These are phyloP conservation scores for Crithidia sp. DNA, from an alignment of 208 protist genomes.

Conservation along the genomic window DNA sequence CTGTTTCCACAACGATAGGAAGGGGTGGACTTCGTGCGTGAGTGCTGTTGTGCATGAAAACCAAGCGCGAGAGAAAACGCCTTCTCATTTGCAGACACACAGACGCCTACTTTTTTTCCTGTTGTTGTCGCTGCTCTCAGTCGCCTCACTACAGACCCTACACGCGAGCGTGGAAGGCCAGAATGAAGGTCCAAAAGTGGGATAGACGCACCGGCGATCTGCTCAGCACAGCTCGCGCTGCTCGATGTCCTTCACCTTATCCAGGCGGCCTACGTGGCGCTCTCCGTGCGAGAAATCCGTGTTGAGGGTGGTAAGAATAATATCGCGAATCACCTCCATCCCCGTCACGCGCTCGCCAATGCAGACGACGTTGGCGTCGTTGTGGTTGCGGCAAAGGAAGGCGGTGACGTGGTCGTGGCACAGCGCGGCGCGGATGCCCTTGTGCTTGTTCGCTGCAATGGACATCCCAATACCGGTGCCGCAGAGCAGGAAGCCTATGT, in stretches of 20 bases:
- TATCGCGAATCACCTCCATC: conserved; percentile 84
- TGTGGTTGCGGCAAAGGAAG: conserved; percentile 85
- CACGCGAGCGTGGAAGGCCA: too few relatives aligned
- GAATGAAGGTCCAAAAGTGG: background rate
- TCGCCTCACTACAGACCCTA: too few relatives aligned
- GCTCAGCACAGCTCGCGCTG: conserved; percentile 12
- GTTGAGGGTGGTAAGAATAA: conserved; percentile 86
- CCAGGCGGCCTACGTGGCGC: conserved; percentile 70
- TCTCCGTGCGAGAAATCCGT: conserved; percentile 84
- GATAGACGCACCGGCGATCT: background rate
- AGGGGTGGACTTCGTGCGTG: too few relatives aligned
- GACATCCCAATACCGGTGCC: conserved; percentile 96
- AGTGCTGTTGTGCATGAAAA: too few relatives aligned
- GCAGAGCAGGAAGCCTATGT: conserved; percentile 90
- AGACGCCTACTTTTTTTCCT: too few relatives aligned
- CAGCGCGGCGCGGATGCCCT: conserved; percentile 92
- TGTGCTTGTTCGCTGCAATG: conserved; percentile 95
- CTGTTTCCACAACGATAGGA: too few relatives aligned
- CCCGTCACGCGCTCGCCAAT: conserved; percentile 87
- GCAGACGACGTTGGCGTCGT: conserved; percentile 94
- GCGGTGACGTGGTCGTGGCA: conserved; percentile 94
- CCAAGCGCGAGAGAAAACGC: too few relatives aligned
- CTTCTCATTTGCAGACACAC: too few relatives aligned
- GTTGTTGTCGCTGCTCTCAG: too few relatives aligned
- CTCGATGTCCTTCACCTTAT: conserved; percentile 63